Base-by-base conservation (phyloP, 2,329 filamentous ascomycete species). In the Aspergillus aculeatinus region DNA sequence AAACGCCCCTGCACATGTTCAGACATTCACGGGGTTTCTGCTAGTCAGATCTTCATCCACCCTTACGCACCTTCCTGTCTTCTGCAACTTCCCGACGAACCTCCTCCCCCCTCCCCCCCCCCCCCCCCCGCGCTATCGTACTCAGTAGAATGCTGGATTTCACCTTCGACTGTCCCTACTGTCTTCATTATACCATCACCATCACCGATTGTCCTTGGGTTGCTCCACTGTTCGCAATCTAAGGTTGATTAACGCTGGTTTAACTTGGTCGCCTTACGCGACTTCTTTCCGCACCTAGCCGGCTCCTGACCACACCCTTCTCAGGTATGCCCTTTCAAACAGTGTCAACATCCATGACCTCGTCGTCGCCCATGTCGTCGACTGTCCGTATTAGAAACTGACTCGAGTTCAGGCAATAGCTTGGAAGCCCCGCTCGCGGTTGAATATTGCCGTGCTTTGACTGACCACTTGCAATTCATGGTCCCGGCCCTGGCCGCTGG, bases 401-500 rank as follows among this genome's bases (percentile, higher is more conserved):
- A 44, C 39, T 7, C 5, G 39, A 19, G 4, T 16, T 19, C 14
- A 55, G 39, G 31, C 39, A 10, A 14, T 10, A 48, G 39, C 35
- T 19, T 44, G 39, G 16, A 47, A 5, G 12, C 44, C 6, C 39
- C 5, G 7, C 27, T 31, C 25, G 44, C 44, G 44, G 25, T 48
- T 23, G 14, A 19, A 48, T 51, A 35, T 49, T 35, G 51, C 27
- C 27, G 27, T 29, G 57, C 54, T 33, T 16, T 33, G 51, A 29
- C 42, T n/a, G 27, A 35, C 48, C 44, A 48, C 42, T 35, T 19
- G 31, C 50, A 25, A 44, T 64, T 60, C 49, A 68, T 65, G 67
- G 62, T 67, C 58, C 59, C 60, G 53, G 42, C 60, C 49, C 57
- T 57, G 49, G 63, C 62, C 60, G 62, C 53, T 50, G 51, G 57